Evolutionary conservation across 805 yeast genomes (phyloP).

Genomic region (Yarrowia deformans): DNA sequence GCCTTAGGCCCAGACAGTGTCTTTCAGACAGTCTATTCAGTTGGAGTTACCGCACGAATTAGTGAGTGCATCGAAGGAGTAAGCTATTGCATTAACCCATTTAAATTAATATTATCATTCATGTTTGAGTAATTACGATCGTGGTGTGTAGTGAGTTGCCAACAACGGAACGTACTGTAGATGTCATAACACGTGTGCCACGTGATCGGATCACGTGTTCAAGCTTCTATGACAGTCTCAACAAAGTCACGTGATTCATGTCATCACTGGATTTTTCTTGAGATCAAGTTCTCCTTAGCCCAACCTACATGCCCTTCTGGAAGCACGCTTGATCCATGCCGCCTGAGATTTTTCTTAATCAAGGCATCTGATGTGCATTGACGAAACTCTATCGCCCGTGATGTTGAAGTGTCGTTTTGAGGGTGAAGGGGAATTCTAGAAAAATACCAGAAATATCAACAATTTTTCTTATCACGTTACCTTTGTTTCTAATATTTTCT

Average conservation of each 20-base stretch:
- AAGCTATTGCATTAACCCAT: constrained; percentile 13
- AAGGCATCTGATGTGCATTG: constrained; percentile 26
- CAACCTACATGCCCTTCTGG: neutral
- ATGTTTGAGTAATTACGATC: neutral
- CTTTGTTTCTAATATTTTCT: neutral
- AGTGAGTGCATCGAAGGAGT: constrained; percentile 14
- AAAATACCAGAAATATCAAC: neutral
- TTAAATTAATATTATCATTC: constrained; percentile 12
- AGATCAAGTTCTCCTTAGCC: no score
- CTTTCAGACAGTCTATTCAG: neutral
- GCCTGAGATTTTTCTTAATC: constrained; percentile 9
- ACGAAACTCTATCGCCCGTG: constrained; percentile 15
- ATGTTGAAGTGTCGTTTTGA: neutral
- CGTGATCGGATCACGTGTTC: no score
- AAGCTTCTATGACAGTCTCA: no score
- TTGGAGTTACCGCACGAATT: neutral
- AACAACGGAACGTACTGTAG: no score
- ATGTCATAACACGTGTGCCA: no score
- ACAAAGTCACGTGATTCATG: no score
- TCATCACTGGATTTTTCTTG: no score
- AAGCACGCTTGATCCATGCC: neutral
- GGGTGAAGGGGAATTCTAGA: neutral
- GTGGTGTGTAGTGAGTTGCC: no score
- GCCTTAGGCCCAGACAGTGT: constrained; percentile 1
- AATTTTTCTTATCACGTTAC: neutral